These are phyloP conservation scores for Leishmania tropica DNA, from an alignment of 208 protist species.

Conservation along the genomic window DNA sequence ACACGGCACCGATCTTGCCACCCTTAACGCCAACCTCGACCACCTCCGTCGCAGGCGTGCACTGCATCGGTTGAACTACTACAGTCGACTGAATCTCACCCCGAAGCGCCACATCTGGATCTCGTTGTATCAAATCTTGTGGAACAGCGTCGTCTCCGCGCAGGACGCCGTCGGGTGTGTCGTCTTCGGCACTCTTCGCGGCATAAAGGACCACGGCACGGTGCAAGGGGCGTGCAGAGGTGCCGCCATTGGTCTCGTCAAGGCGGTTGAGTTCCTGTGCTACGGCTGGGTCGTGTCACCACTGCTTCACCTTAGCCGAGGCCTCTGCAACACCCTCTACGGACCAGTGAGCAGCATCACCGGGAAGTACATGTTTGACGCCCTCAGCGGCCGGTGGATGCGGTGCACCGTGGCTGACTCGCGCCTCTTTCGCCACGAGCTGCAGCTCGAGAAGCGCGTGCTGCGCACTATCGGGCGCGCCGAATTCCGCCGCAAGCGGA, in stretches of 20 bases:
- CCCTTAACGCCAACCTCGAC: conserved; percentile 55
- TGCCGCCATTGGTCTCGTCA: conserved; percentile 15
- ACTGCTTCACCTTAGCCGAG: conserved; percentile 59
- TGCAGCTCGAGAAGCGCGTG: conserved; percentile 69
- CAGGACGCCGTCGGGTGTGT: conserved; percentile 68
- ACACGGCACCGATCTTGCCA: conserved; percentile 33
- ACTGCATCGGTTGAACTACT: conserved; percentile 80
- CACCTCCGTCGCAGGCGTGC: conserved; percentile 60
- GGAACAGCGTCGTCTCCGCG: conserved; percentile 61
- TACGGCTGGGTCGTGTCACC: conserved; percentile 78
- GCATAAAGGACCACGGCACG: conserved; percentile 26
- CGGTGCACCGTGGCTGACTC: conserved; percentile 52
- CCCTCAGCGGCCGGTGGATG: conserved; percentile 72
- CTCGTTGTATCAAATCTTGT: conserved; percentile 57
- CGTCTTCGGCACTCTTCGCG: conserved; percentile 48
- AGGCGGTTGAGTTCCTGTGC: conserved; percentile 47
- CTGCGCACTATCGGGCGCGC: conserved; percentile 74
- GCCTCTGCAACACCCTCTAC: conserved; percentile 67
- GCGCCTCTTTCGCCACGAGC: conserved; percentile 43
- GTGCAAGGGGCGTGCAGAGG: conserved; percentile 26
- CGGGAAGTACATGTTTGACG: conserved; percentile 75
- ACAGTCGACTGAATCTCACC: conserved; percentile 74
- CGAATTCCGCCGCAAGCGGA: conserved; percentile 75
- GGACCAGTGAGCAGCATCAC: conserved; percentile 66
- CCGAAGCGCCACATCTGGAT: conserved; percentile 76